Conservation (phyloP, 139 green algal genomes). For the Microglena sp. region DNA sequence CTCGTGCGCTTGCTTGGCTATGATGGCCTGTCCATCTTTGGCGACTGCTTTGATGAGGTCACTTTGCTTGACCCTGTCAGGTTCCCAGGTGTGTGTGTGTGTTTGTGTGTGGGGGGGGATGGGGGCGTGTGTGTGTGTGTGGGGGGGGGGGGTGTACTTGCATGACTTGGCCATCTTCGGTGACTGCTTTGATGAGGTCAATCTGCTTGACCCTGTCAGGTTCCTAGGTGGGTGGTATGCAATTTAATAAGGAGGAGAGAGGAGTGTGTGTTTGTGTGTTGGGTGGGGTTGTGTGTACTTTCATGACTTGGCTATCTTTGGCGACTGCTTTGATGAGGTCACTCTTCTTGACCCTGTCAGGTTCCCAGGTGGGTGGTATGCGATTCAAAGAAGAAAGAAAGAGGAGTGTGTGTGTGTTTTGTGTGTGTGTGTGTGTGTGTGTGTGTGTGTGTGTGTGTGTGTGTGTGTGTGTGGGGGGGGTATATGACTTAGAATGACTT, state of each 20-base stretch:
- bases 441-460: no score
- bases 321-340: conserved; percentile 85
- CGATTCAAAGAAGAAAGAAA: neutral
- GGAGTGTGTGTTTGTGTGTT: no score
- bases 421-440: no score
- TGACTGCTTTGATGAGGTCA: conserved; percentile 84
- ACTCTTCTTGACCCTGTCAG: conserved; percentile 72
- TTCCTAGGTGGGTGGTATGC: no score
- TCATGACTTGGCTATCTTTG: conserved; percentile 73
- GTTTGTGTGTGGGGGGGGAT: no score
- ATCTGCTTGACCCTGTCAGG: conserved; percentile 71
- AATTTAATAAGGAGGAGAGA: no score
- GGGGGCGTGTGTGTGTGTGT: no score
- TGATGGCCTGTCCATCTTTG: conserved; percentile 75
- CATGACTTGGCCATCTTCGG: conserved; percentile 77
- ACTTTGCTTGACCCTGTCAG: conserved; percentile 75
- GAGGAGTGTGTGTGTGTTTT: no score
- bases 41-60: conserved; percentile 89
- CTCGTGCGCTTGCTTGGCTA: conserved; percentile 68
- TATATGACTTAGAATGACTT: conserved; percentile 14
- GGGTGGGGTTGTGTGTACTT: neutral
- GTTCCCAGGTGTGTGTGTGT: conserved; percentile 50
- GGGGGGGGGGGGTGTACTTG: neutral
- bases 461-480: no score
- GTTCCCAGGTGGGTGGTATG: conserved; percentile 34